phyloP scores from a whole-genome alignment of 192 early-diverging fungal genomes.

The Podila epigama region DNA sequence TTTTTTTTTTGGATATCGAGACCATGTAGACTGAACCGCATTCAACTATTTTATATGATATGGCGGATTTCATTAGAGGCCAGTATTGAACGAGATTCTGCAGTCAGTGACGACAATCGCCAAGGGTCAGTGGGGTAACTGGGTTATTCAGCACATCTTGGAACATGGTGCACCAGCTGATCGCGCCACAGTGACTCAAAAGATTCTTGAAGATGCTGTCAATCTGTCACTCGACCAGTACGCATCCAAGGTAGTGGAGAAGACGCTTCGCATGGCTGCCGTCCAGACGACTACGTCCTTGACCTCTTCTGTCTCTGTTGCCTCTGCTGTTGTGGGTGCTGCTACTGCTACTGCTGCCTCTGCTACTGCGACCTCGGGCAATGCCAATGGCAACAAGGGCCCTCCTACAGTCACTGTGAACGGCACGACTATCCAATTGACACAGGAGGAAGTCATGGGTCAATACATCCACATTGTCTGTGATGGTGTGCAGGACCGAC shows the following conservation, averaged over 20 bases:
- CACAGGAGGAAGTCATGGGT: constrained; percentile 37
- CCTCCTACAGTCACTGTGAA: constrained; percentile 19
- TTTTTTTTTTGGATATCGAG: too few relatives aligned
- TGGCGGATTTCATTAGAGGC: constrained; percentile 49
- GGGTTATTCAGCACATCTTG: constrained; percentile 82
- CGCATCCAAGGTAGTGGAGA: constrained; percentile 81
- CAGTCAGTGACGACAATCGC: constrained; percentile 67
- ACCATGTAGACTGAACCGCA: too few relatives aligned
- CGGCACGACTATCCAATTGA: constrained; percentile 16
- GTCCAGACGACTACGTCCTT: too few relatives aligned
- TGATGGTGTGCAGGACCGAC: constrained; percentile 30
- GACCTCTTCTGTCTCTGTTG: neutral
- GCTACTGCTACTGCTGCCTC: neutral
- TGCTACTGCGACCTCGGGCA: neutral
- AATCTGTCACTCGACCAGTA: constrained; percentile 76
- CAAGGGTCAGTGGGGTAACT: constrained; percentile 84
- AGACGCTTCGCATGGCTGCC: constrained; percentile 61
- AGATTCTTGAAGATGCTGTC: constrained; percentile 53
- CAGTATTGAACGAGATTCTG: constrained; percentile 70
- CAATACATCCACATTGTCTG: constrained; percentile 46
- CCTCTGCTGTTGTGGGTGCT: neutral
- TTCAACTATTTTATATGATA: too few relatives aligned
- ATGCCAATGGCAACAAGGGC: neutral
- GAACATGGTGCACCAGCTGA: constrained; percentile 66
- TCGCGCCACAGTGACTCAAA: constrained; percentile 55